These are phyloP conservation scores for Aspergillus wentii DNA, from an alignment of 495 filamentous ascomycete species.

Conservation along the genomic window DNA sequence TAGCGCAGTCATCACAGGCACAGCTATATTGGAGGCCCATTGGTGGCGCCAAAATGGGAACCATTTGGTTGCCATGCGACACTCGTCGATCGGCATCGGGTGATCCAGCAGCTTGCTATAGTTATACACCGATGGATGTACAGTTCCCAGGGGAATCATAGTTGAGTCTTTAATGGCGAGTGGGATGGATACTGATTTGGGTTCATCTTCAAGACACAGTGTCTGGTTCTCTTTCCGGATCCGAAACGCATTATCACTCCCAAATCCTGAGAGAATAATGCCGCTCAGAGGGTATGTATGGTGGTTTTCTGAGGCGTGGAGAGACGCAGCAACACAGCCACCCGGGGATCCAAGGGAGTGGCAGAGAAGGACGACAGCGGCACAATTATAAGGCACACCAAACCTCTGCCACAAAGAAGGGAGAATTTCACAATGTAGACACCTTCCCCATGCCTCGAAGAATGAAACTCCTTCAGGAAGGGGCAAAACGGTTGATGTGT, in stretches of 20 bases:
- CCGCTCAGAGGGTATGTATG: not conserved
- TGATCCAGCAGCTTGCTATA: constrained; percentile 12
- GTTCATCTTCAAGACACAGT: no score
- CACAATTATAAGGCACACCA: not conserved
- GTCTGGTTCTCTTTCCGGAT: no score
- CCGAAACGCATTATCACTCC: no score
- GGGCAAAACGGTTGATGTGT: not conserved
- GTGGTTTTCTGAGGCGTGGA: not conserved
- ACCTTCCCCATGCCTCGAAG: not conserved
- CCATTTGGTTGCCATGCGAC: constrained; percentile 9
- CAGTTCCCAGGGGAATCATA: constrained; percentile 14
- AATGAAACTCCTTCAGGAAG: not conserved
- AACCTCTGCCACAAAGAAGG: not conserved
- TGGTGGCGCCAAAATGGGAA: constrained; percentile 8
- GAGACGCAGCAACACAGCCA: not conserved
- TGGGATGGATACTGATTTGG: not conserved
- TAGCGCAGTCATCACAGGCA: constrained; percentile 16
- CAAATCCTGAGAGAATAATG: not conserved
- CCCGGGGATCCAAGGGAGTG: not conserved
- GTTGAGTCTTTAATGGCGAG: not conserved
- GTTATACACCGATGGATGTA: constrained; percentile 4
- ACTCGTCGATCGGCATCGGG: constrained; percentile 11
- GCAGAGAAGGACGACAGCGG: not conserved
- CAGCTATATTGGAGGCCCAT: constrained; percentile 7
- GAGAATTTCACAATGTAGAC: not conserved